These are phyloP conservation scores for Tothia fuscella DNA, from an alignment of 2,329 filamentous ascomycete genomes.

Conservation along the genomic window DNA sequence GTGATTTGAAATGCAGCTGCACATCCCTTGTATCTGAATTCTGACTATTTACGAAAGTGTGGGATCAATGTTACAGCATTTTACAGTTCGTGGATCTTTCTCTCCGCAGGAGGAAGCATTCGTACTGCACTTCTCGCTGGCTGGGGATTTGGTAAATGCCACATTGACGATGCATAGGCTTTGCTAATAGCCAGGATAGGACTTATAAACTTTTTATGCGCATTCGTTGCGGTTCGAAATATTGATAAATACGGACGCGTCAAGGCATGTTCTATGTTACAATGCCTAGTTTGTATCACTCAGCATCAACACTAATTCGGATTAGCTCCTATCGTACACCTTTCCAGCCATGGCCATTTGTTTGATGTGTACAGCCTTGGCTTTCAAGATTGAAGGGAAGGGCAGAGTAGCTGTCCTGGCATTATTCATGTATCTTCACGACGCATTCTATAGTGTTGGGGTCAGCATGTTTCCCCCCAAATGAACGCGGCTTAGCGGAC, in stretches of 20 bases:
- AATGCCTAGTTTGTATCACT: too few relatives aligned
- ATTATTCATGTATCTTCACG: not conserved
- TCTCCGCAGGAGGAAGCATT: not conserved
- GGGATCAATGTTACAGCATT: not conserved
- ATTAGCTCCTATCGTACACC: not conserved
- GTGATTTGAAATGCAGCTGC: too few relatives aligned
- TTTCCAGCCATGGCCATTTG: not conserved
- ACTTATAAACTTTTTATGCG: not conserved
- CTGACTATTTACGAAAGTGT: not conserved
- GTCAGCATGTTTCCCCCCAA: not conserved
- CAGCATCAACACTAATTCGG: not conserved
- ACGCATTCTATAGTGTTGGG: not conserved
- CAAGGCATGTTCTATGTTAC: too few relatives aligned
- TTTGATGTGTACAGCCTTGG: not conserved
- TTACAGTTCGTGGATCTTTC: not conserved
- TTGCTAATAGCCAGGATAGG: not conserved
- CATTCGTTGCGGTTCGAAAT: not conserved
- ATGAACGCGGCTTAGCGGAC: not conserved
- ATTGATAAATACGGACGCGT: not conserved
- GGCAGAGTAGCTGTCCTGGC: not conserved
- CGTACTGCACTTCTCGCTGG: not conserved
- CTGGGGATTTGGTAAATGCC: not conserved
- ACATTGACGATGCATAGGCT: too few relatives aligned
- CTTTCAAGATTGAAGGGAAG: not conserved
- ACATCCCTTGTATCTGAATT: too few relatives aligned